phyloP scores from a whole-genome alignment of 164 flowering plant genomes.

The Liriodendron chinense region DNA sequence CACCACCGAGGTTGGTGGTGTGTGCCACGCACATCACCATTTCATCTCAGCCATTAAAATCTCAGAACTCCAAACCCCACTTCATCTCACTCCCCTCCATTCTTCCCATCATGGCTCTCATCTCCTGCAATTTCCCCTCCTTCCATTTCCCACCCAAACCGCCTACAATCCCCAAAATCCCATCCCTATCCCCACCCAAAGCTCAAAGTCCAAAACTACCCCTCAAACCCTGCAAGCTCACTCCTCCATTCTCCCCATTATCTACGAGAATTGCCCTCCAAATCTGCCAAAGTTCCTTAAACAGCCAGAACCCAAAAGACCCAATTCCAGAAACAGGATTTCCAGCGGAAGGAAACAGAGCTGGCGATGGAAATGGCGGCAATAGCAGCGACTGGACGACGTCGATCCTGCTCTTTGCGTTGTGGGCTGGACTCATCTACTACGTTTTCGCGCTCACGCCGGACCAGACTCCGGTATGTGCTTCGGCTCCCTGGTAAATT shows the following conservation, averaged over 20 bases:
- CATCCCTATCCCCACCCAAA: slow-evolving; percentile 5
- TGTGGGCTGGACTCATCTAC: slow-evolving; percentile 74
- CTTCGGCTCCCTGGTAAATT: neutral
- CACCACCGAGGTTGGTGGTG: too few relatives aligned
- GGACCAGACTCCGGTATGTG: slow-evolving; percentile 80
- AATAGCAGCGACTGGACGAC: slow-evolving; percentile 74
- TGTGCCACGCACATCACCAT: neutral
- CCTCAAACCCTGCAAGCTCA: slow-evolving; percentile 15
- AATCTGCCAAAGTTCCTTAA: slow-evolving; percentile 29
- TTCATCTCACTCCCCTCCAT: slow-evolving; percentile 39
- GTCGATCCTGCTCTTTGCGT: slow-evolving; percentile 61
- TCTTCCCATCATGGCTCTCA: slow-evolving; percentile 2
- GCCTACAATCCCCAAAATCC: slow-evolving; percentile 9
- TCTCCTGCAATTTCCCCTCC: slow-evolving; percentile 1
- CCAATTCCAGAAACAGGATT: slow-evolving; percentile 22
- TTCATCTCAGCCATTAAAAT: neutral
- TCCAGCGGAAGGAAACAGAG: slow-evolving; percentile 15
- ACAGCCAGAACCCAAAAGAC: slow-evolving; percentile 32
- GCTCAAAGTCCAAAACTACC: slow-evolving; percentile 3
- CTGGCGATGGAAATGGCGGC: slow-evolving; percentile 30
- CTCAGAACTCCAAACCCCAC: slow-evolving; percentile 14
- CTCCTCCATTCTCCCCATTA: neutral
- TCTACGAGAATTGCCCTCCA: slow-evolving; percentile 26
- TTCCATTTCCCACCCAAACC: slow-evolving; percentile 7
- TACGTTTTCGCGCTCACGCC: slow-evolving; percentile 83